Base-by-base conservation (phyloP, 1,284 basidiomycete genomes). In the Peniophora sp. region DNA sequence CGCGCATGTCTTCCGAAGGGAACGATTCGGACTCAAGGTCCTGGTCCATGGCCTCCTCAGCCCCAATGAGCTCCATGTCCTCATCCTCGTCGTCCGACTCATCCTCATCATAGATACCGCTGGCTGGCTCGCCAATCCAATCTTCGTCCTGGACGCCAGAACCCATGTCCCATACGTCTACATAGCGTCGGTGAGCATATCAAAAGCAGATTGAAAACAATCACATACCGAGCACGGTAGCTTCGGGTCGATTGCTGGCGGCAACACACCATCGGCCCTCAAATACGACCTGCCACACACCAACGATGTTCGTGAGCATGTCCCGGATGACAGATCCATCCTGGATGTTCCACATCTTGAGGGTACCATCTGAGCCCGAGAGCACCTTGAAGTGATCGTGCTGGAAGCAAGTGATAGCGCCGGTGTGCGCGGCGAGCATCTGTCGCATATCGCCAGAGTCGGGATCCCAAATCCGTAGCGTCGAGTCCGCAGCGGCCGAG, bases 341-440 rank as follows among this genome's bases (percentile, higher is more conserved):
- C 45, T 83, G 74, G 53, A 95, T 79, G 64, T 97, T 89, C 95
- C 95, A 97, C 80, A 97, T 89, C 74, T 97, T 97, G 58, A 97
- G 74, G 41, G 90, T 92, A n/a, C 94, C 95, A 61, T 97, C 94
- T 10, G 87, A 90, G 6, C 95, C 94, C 58, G 86, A 91, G 43
- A 97, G 77, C 48, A 97, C 91, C 65, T 96, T 96, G 74, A 91
- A 90, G 64, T 97, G 94, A 63, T 97, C 94, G 61, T 97, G 94
- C 68, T 94, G 90, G 79, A 97, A 97, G 68, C 94, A 97, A 6
- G 94, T 97, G 60, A 97, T 97, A 11, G 94, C 93, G 20, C 92
- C 93, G 2, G 89, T 86, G 66, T 97, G 94, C 1, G 89, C 91
- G 1, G 86, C 83, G 39, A 97, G 78, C 0, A 85, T 84, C 61